phyloP scores from a whole-genome alignment of 2,329 filamentous ascomycete genomes.

The Pestalotiopsis sp. region DNA sequence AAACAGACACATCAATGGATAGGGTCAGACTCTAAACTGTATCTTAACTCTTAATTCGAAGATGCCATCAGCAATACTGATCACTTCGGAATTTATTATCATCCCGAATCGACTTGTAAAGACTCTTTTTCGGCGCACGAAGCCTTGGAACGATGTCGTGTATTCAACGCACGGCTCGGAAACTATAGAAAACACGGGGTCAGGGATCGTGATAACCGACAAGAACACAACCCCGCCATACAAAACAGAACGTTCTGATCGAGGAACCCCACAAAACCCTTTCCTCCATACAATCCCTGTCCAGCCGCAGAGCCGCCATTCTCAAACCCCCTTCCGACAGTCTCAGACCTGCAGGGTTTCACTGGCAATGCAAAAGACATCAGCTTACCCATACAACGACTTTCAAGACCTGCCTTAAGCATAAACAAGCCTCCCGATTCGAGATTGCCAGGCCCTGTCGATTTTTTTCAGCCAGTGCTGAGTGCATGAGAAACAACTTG shows the following conservation, averaged over 20 bases:
- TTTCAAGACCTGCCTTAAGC: background rate
- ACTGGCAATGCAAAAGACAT: constrained; percentile 7
- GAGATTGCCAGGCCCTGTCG: background rate
- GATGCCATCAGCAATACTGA: background rate
- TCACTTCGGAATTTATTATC: too few relatives aligned
- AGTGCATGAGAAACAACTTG: background rate
- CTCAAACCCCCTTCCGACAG: constrained; percentile 15
- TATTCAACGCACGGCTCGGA: background rate
- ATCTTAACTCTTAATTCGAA: background rate
- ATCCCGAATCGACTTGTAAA: too few relatives aligned
- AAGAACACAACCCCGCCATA: background rate
- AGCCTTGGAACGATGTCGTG: background rate
- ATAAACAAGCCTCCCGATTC: background rate
- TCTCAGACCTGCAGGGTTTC: constrained; percentile 14
- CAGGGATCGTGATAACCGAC: constrained; percentile 1
- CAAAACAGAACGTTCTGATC: background rate
- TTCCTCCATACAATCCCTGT: background rate
- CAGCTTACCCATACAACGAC: background rate
- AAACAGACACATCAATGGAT: too few relatives aligned
- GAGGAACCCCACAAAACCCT: constrained; percentile 1
- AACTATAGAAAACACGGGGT: background rate
- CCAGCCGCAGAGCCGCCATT: constrained; percentile 10
- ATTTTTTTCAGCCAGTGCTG: background rate
- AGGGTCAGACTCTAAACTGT: too few relatives aligned
- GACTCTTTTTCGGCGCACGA: background rate